Evolutionary conservation across 352 stramenopile genomes (phyloP), one percentile per base, ranked within the genome.

Genomic region (Phytophthora colocasiae): DNA sequence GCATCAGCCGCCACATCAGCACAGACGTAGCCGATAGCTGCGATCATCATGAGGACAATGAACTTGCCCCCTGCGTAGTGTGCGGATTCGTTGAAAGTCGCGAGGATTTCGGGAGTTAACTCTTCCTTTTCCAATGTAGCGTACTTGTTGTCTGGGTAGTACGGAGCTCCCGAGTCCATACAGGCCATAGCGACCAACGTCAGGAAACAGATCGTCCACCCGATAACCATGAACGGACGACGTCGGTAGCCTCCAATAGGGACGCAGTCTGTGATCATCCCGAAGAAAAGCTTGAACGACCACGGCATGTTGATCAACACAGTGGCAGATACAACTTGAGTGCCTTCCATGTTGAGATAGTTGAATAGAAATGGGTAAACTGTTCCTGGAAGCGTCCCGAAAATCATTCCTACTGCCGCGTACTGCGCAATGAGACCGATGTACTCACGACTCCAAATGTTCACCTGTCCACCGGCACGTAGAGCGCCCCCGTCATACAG

Each of bases 281-380:
- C 77, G 56, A 79, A 82, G 48, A 88, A 77, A 6, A 80, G 44
- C 49, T 85, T 88, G 64, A 86, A 81, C 4, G 73, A 82, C 79
- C 79, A 88, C 0, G 76, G 75, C 58, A 88, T 57, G 38, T 68
- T 71, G 31, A 85, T 40, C 0, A 87, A 54, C 58, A 70, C 63
- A 1, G 24, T 50, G 19, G 78, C 76, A 2, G 76, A 74, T 12
- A 83, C 73, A 2, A 80, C 58, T 36, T 81, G 66, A 3, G 75
- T 68, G 17, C 72, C 73, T 46, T 78, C 62, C 70, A 82, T 78
- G 59, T 85, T 73, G 47, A 84, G 63, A 55, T 83, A 87, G 44
- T 72, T 66, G 49, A 71, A 67, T 15, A 85, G 47, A 31, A 87
- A 69, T 5, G 79, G 73, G 60, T 87, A 87, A 40, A 81, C 69